Evolutionary conservation across 345 rosid genomes (phyloP), one percentile per base, ranked within the genome.

Genomic region (Mangifera indica): DNA sequence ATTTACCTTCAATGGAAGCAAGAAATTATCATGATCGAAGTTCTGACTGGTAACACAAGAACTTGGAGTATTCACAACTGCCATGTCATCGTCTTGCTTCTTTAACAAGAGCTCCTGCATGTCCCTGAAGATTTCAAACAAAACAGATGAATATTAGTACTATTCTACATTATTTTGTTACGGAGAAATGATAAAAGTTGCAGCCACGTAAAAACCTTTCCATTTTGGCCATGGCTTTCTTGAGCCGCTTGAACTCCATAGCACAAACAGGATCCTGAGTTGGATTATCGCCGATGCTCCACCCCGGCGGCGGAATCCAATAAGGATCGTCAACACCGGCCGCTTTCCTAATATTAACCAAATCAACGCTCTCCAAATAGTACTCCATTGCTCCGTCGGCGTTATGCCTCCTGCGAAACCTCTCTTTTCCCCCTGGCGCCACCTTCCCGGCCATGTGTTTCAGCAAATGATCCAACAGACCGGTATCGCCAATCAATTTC

Each of bases 371-470:
- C 85, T 96, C 98, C 74, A 93, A 61, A 96, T 97, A 96, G 69
- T 96, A 93, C 85, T 93, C 98, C 97, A 96, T 91, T 24, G 95
- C 98, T 0, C 98, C 99, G 61, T 93, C 92, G 1, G 97, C 88
- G 66, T 93, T 96, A 76, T 96, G 99, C 69, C 89, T 73, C 83
- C 99, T 83, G 82, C 85, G 84, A 74, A 96, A 96, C 85, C 99
- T 84, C 34, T 87, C 92, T 74, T 78, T 81, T 14, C 93, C 95
- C 0, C 97, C 98, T 7, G 99, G 97, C 3, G 97, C 97, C 76
- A 89, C 89, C 77, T 89, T 91, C 67, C 97, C 98, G 0, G 96
- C 85, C 99, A 96, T 96, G 79, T 96, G 97, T 83, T 96, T 96
- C 72, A 93, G 84, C 83, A 96, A 73, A 87, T 96, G 98, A 73